Conservation (phyloP, 179 eudicot genomes). For the Spinacia oleracea region DNA sequence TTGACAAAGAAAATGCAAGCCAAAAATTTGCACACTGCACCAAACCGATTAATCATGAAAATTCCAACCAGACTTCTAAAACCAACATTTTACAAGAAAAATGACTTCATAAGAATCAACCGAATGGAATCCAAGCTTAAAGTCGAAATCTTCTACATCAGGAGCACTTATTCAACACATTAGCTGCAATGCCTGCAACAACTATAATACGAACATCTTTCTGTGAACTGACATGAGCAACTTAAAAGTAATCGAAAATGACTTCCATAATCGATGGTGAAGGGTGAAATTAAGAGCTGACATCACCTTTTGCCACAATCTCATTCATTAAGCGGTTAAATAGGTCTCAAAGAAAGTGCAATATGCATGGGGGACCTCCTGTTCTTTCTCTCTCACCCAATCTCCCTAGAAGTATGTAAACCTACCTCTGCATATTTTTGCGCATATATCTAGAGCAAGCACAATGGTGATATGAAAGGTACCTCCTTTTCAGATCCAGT, state of each 20-base stretch:
- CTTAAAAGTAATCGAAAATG: neutral
- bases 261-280: neutral
- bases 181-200: neutral
- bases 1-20: neutral
- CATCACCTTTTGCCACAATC: constrained; percentile 10
- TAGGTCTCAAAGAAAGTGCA: neutral
- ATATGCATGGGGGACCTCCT: neutral
- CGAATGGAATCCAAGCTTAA: constrained; percentile 3
- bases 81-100: neutral
- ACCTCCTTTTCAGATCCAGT: constrained; percentile 70
- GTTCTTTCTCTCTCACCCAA: neutral
- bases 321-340: neutral
- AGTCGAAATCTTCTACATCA: neutral
- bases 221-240: neutral
- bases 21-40: neutral
- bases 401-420: neutral
- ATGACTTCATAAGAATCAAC: neutral
- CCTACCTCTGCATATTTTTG: neutral
- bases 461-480: constrained; percentile 14
- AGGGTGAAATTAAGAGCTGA: constrained; percentile 1
- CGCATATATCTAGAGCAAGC: neutral
- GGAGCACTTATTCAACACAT: neutral
- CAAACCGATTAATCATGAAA: neutral
- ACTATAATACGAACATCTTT: neutral
- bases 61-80: neutral